A percentile compares a stretch with the other conserved stretches of the same genome.
Conservation (phyloP, 2,329 filamentous ascomycete species). For the Pyricularia pennisetigena region DNA sequence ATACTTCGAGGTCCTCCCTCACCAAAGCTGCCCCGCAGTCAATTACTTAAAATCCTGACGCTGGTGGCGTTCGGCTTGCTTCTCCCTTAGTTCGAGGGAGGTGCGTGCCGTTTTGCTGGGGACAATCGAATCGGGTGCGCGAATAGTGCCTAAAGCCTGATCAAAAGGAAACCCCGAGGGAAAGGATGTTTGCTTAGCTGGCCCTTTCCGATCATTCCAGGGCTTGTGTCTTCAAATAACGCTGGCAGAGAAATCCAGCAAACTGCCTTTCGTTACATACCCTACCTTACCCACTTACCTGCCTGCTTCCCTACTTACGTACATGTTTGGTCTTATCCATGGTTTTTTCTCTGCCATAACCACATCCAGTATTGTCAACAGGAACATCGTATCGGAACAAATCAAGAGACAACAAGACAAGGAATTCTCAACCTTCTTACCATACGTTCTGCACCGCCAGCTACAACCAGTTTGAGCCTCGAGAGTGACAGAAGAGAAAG, state of each 20-base stretch:
- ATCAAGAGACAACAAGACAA: not conserved
- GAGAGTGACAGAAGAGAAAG: not conserved
- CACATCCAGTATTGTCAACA: not conserved
- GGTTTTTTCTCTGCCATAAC: not conserved
- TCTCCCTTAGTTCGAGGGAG: not conserved
- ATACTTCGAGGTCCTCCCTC: not conserved
- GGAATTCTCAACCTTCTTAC: not conserved
- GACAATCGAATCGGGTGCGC: not conserved
- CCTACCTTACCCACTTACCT: not conserved
- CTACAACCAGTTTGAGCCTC: not conserved
- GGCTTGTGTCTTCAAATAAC: not conserved
- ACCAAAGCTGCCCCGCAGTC: not conserved
- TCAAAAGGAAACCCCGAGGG: not conserved
- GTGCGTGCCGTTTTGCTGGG: not conserved
- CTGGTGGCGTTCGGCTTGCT: not conserved
- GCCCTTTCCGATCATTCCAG: not conserved
- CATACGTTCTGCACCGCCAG: not conserved
- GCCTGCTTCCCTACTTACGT: not conserved
- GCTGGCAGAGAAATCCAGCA: not conserved
- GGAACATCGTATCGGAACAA: not conserved
- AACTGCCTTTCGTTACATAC: not conserved
- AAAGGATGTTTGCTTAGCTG: constrained; percentile 1
- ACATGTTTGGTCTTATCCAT: not conserved
- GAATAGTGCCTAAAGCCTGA: not conserved
- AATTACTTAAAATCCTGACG: constrained; percentile 1